Evolutionary conservation across 129 eudicot species (phyloP), one percentile per base, ranked within the genome.

Genomic region (Tanacetum coccineum): DNA sequence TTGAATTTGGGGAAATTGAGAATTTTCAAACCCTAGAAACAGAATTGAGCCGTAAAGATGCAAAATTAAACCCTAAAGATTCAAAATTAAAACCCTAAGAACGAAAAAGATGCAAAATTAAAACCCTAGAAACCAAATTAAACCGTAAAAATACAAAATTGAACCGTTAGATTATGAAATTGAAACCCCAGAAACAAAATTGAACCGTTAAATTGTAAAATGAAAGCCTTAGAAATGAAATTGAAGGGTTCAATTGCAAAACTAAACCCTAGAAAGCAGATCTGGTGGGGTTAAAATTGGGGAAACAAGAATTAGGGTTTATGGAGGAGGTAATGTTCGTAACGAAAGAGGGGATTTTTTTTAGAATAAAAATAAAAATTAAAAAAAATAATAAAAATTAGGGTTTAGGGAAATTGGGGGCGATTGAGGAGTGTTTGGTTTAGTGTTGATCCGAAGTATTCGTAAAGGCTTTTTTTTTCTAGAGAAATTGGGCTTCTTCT

Each of bases 401-500:
- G 84, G 91, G 81, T 76, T 82, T 67, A 13, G 50, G 17, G 45
- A 60, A 59, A 20, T 71, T 66, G 77, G 66, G 74, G 54, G 73
- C 63, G 73, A 39, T 32, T 66, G 25, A 22, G 25, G 25, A 22
- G 22, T 72, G 76, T 47, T 2, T 50, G 70, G 7, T 22, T 22
- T 22, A 2, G 25, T 22, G 25, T 22, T 22, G 87, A 81, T 87
- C 89, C 85, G 82, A 70, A 64, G 66, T 39, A 62, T 19, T 52
- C 77, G 50, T 2, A 45, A 74, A 76, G 66, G 64, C 47, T 62
- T 71, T 19, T 44, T 54, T 68, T 11, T 51, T 0, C 25, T 22
- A 22, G 25, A 22, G 25, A 2, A 0, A 22, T 22, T 22, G 25
- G 25, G 25, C 25, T 22, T 22, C 1, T 22, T 22, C 1, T 22